Base-by-base conservation (phyloP, 768 basidiomycete genomes). In the Russula earlei region DNA sequence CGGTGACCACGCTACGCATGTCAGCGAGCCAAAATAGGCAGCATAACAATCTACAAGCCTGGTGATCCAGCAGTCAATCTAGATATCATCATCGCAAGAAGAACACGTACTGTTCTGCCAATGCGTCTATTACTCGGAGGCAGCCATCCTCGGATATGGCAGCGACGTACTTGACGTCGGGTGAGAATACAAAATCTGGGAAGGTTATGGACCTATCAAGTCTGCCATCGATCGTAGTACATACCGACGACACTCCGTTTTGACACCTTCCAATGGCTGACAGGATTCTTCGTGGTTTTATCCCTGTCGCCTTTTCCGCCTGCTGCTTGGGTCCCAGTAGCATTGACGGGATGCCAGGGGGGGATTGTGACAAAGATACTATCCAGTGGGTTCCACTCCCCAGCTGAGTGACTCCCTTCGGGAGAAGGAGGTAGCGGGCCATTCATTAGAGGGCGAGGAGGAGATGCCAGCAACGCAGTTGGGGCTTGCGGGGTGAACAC, bases 11-110 rank as follows among this genome's bases (percentile, higher is more conserved):
- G 90, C 83, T 1, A 97, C 84, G 61, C 86, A 90, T 4, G 85
- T 93, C 34, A 99, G 67, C 2, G 90, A 78, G 15, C 94, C 95
- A 65, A 98, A 99, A 68, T 99, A 99, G 4, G 92, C 91, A 1
- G 90, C 84, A 66, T 90, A 97, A 59, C 88, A 90, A 67, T 98
- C 92, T 19, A 92, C 79, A n/a, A 98, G 77, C 63, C 94, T 95
- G 57, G 15, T 8, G 11, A 33, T 43, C 10, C 36, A 5, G 20
- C 57, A 17, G 63, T 46, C 29, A 42, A 20, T 9, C 36, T 15
- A 29, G 12, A 6, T 9, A 24, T 4, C 10, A 10, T 9, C 7
- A 12, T n/a, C 8, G 45, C 25, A 42, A 25, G 24, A 31, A 57
- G 14, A 27, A 38, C 24, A 69, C 84, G 64, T 62, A 93, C 92